Percentiles rank a stretch among this genome's conserved stretches.
phyloP scores from a whole-genome alignment of 2,329 filamentous ascomycete species.

The Acrodontium crateriforme region DNA sequence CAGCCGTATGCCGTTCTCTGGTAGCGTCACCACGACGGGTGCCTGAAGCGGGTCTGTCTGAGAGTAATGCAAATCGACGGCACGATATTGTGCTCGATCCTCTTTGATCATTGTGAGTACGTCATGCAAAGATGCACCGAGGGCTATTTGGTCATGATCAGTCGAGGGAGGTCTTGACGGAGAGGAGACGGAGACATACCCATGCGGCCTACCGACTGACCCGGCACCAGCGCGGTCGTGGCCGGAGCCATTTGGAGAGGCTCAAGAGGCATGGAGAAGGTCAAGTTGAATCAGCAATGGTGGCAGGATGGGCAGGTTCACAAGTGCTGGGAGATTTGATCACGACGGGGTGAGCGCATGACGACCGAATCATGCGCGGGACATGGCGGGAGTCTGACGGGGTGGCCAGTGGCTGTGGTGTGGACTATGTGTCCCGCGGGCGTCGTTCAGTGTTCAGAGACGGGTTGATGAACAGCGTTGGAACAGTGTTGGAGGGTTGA shows the following conservation, averaged over 20 bases:
- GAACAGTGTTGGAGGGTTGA: too few species aligned
- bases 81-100: slow-evolving; percentile 68
- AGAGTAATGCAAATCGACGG: slow-evolving; percentile 71
- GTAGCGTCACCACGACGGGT: slow-evolving; percentile 62
- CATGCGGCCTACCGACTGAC: slow-evolving; percentile 25
- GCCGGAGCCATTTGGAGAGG: slow-evolving; percentile 6
- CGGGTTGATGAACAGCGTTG: too few species aligned
- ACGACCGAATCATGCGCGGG: too few species aligned
- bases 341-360: too few species aligned
- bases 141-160: slow-evolving; percentile 38
- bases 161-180: slow-evolving; percentile 1
- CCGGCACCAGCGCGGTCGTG: slow-evolving; percentile 11
- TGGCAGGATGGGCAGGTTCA: too few species aligned
- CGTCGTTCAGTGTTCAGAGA: too few species aligned
- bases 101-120: slow-evolving; percentile 77
- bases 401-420: too few species aligned
- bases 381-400: too few species aligned
- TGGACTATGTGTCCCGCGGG: too few species aligned
- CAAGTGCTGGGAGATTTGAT: too few species aligned
- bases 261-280: too few species aligned
- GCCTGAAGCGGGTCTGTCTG: slow-evolving; percentile 58
- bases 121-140: slow-evolving; percentile 86
- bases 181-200: slow-evolving; percentile 14
- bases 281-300: too few species aligned
- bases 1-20: slow-evolving; percentile 74